A percentile compares a stretch with the other conserved stretches of the same genome.
Evolutionary conservation across 306 rosid species (phyloP).

Genomic region (Vicia sativa): DNA sequence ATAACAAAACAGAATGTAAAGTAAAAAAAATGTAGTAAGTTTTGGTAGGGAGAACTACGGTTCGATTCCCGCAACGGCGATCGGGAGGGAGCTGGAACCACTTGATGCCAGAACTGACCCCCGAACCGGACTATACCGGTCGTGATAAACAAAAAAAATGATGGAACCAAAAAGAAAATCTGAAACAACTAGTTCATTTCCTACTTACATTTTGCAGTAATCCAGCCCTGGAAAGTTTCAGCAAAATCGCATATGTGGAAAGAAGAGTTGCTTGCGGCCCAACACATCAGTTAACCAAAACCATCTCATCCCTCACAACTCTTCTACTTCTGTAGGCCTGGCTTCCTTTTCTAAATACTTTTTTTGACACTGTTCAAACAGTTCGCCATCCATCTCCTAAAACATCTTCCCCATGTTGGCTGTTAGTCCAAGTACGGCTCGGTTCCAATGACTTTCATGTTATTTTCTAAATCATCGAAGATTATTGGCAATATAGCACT

Average conservation of each 20-base stretch:
- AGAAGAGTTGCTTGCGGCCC: conserved; percentile 37
- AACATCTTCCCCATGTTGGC: conserved; percentile 59
- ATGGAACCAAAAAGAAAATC: conserved; percentile 4
- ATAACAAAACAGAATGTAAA: conserved; percentile 9
- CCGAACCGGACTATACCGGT: too few species aligned
- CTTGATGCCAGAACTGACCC: too few species aligned
- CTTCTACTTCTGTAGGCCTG: conserved; percentile 47
- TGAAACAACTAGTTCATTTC: conserved; percentile 25
- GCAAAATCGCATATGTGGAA: conserved; percentile 34
- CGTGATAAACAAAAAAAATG: too few species aligned
- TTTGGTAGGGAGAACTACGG: too few species aligned
- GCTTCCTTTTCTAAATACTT: conserved; percentile 54
- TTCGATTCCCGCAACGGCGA: too few species aligned
- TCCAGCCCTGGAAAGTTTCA: conserved; percentile 34
- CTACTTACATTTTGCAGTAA: conserved; percentile 18
- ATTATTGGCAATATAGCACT: conserved; percentile 57
- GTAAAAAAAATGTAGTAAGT: background rate
- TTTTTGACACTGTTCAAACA: conserved; percentile 57
- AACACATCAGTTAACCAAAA: conserved; percentile 53
- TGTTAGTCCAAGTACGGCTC: conserved; percentile 52
- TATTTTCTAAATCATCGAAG: conserved; percentile 63
- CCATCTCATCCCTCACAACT: conserved; percentile 52
- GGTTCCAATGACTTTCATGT: conserved; percentile 67
- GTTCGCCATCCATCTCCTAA: conserved; percentile 59
- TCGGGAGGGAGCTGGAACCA: too few species aligned